Conservation (phyloP, 345 rosid species). For the Eucalyptus erythrocorys region DNA sequence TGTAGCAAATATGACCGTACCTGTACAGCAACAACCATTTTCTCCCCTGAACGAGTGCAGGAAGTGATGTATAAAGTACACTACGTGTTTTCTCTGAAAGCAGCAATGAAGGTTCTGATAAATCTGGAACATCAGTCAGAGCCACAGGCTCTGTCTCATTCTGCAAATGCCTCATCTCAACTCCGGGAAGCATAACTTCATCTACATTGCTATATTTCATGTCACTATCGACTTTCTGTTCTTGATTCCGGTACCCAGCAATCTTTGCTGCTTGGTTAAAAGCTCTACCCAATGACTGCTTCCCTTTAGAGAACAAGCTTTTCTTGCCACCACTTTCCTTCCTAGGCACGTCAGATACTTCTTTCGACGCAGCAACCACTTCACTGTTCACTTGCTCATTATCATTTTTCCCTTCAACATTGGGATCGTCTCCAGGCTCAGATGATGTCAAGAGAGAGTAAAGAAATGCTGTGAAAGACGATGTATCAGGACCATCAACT, state of each 20-base stretch:
- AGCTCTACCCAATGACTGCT: constrained; percentile 45
- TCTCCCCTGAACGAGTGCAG: constrained; percentile 83
- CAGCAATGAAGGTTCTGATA: constrained; percentile 82
- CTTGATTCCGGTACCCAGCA: constrained; percentile 33
- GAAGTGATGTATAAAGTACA: constrained; percentile 62
- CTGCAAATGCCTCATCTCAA: constrained; percentile 45
- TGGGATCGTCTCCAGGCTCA: constrained; percentile 23
- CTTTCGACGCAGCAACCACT: not conserved
- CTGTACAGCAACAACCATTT: constrained; percentile 93
- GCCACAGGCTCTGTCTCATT: constrained; percentile 18
- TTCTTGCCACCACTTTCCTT: constrained; percentile 50
- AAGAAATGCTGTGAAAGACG: constrained; percentile 88
- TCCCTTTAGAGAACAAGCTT: constrained; percentile 63
- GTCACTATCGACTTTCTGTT: constrained; percentile 27
- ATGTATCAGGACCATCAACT: constrained; percentile 81
- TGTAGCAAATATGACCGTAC: constrained; percentile 7
- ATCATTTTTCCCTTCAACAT: constrained; percentile 23
- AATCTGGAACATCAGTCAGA: constrained; percentile 18
- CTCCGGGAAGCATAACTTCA: constrained; percentile 28
- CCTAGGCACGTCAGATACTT: constrained; percentile 13
- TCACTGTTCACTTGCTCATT: constrained; percentile 23
- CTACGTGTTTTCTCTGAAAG: constrained; percentile 56
- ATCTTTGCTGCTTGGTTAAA: constrained; percentile 46
- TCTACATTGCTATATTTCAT: constrained; percentile 17
- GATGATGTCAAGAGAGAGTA: constrained; percentile 69